phyloP scores from a whole-genome alignment of 371 early-diverging fungal genomes.

The Mortierella sp. region DNA sequence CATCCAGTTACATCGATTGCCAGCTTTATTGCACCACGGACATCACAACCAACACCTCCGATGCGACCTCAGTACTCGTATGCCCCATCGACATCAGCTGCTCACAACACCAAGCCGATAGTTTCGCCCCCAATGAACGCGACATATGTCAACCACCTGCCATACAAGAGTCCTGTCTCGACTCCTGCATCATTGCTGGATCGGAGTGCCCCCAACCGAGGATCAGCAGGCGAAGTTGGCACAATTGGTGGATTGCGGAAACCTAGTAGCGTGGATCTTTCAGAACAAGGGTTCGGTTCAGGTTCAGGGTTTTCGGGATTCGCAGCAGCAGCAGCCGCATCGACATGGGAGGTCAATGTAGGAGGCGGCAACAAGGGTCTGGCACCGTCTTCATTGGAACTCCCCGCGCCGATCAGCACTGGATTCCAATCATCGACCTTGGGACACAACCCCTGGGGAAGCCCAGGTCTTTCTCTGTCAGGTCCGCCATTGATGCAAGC shows the following conservation, averaged over 20 bases:
- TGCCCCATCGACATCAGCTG: conserved; percentile 28
- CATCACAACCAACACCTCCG: conserved; percentile 35
- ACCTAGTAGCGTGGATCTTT: conserved; percentile 37
- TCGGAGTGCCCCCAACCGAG: conserved; percentile 10
- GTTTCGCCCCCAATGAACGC: conserved; percentile 19
- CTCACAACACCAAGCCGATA: conserved; percentile 9
- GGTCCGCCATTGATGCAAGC: conserved; percentile 30
- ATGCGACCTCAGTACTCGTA: conserved; percentile 40
- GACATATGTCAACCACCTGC: conserved; percentile 9
- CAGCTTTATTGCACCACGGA: conserved; percentile 42
- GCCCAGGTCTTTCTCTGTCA: conserved; percentile 35
- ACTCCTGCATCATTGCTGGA: conserved; percentile 14
- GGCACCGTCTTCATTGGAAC: conserved; percentile 25
- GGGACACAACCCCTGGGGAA: conserved; percentile 40
- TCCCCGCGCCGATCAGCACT: conserved; percentile 24
- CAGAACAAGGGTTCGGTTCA: conserved; percentile 28
- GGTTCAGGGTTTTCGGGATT: conserved; percentile 31
- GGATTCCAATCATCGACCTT: conserved; percentile 31
- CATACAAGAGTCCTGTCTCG: conserved; percentile 8
- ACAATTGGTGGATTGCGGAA: conserved; percentile 20
- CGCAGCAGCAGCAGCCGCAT: conserved; percentile 23
- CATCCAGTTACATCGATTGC: conserved; percentile 35
- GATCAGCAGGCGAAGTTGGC: conserved; percentile 11
- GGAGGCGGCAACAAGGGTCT: conserved; percentile 9
- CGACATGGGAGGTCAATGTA: conserved; percentile 40